Evolutionary conservation across 2,329 filamentous ascomycete genomes (phyloP), one percentile per base, ranked within the genome.

Genomic region (Fusarium foetens): DNA sequence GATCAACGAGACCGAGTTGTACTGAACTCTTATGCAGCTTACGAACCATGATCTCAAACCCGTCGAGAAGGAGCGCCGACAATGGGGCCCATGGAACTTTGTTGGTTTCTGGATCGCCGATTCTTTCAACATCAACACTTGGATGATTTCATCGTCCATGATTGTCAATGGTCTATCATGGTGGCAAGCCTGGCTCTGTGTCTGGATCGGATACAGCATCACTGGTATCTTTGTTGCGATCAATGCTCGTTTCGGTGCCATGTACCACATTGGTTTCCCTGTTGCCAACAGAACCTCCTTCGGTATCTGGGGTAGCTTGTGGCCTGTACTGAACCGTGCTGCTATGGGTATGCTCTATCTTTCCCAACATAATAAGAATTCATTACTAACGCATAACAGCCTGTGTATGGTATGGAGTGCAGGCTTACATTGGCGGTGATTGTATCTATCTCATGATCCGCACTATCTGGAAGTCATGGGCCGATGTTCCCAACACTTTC

Each of bases 111-210:
- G 93, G 93, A 88, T 96, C 77, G 92, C 93, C 35, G 93, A 95
- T 82, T 92, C 90, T 1, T 94, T 95, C 84, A 95, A 95, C 80
- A 94, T 96, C 79, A 96, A 95, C 81, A 96, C 94, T 4, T 97
- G 94, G 94, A 97, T 97, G 93, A 96, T 97, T 70, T 92, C 93
- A 0, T 94, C 92, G 3, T 91, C 92, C 41, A 94, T 94, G 89
- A 93, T 97, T 38, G 88, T 92, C 3, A 85, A 84, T 52, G 93
- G 94, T 17, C 85, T 97, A 27, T 93, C 93, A 12, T 97, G 94
- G 94, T 97, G 94, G 94, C 94, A 97, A 83, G 92, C 93, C 19
- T 94, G 92, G 91, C 83, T 94, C n/a, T 94, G 93, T 78, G 93
- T 97, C 46, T 95, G 94, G 91, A 83, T 95, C 33, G 94, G 95